phyloP scores from a whole-genome alignment of 352 stramenopile genomes.

The Peronospora destructor region DNA sequence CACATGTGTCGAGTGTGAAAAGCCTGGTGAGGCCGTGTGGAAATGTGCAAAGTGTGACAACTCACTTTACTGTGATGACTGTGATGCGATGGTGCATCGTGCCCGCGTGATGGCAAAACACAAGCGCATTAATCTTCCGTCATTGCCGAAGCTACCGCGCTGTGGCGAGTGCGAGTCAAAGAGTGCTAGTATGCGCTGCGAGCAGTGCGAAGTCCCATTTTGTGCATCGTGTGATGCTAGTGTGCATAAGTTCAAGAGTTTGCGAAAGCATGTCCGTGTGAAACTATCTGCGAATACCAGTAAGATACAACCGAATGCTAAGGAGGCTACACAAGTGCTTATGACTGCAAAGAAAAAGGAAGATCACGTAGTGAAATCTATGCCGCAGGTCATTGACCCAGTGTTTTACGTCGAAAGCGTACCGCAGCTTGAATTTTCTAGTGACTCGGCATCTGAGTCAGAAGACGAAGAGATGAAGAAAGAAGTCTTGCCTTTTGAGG shows the following conservation, averaged over 20 bases:
- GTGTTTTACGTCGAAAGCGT: conserved; percentile 50
- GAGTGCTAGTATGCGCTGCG: conserved; percentile 36
- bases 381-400: conserved; percentile 8
- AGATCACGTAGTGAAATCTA: not conserved
- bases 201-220: conserved; percentile 53
- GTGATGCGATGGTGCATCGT: conserved; percentile 46
- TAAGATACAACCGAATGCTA: conserved; percentile 15
- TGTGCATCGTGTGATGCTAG: conserved; percentile 48
- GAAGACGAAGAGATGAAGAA: conserved; percentile 25
- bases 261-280: conserved; percentile 41
- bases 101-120: conserved; percentile 63
- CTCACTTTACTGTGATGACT: conserved; percentile 57
- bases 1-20: conserved; percentile 64
- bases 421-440: conserved; percentile 50
- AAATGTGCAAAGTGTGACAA: conserved; percentile 51
- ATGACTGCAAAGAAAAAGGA: conserved; percentile 15
- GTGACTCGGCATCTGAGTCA: conserved; percentile 27
- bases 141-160: conserved; percentile 19
- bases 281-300: conserved; percentile 4
- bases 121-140: conserved; percentile 34
- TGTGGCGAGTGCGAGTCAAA: conserved; percentile 52
- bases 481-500: not conserved
- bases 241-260: conserved; percentile 71
- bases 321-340: conserved; percentile 6
- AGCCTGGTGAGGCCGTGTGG: conserved; percentile 36